Evolutionary conservation across 2,329 filamentous ascomycete genomes (phyloP).

Genomic region (Fusarium nelsonii): DNA sequence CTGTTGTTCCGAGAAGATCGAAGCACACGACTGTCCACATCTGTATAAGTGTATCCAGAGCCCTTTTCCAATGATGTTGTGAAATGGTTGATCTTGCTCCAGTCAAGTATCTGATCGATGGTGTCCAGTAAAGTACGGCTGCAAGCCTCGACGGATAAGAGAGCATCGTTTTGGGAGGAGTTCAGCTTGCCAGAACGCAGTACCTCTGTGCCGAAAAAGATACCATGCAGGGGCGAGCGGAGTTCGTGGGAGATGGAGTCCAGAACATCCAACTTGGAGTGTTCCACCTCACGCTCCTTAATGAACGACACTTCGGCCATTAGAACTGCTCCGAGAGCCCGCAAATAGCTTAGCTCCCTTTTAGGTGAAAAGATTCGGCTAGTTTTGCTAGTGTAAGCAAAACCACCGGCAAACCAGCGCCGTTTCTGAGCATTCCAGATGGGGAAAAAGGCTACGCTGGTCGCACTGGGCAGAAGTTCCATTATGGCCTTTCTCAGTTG

Average conservation of each 20-base stretch:
- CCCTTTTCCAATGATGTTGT: neutral
- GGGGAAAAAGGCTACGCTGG: neutral
- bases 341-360: neutral
- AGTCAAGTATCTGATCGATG: slow-evolving; percentile 5
- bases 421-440: slow-evolving; percentile 4
- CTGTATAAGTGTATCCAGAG: neutral
- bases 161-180: neutral
- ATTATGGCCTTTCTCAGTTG: neutral
- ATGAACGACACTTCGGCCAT: slow-evolving; percentile 3
- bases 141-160: neutral
- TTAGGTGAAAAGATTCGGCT: neutral
- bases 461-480: neutral
- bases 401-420: slow-evolving; percentile 7
- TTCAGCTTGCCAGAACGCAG: neutral
- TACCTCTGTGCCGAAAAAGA: neutral
- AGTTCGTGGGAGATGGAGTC: slow-evolving; percentile 9
- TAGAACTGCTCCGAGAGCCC: neutral
- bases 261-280: neutral
- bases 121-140: neutral
- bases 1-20: neutral
- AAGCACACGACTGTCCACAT: neutral
- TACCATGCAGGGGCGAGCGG: neutral
- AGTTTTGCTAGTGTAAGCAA: neutral
- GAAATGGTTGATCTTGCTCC: slow-evolving; percentile 11
- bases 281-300: neutral